A percentile compares a stretch with the other conserved stretches of the same genome.
phyloP scores from a whole-genome alignment of 1,284 basidiomycete genomes.

The Vanrija sp. region DNA sequence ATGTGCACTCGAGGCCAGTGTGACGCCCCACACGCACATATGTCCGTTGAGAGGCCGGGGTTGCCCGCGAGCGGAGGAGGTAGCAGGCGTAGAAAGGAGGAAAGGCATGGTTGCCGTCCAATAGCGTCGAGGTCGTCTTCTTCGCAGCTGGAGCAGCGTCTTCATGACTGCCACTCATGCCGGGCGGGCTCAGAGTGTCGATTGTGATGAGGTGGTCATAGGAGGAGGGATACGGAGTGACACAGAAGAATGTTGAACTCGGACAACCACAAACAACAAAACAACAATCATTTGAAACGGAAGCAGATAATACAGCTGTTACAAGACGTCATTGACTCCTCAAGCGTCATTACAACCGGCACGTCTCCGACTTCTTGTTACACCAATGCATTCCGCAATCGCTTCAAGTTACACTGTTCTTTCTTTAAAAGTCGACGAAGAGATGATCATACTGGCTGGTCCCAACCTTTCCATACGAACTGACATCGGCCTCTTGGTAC shows the following conservation, averaged over 20 bases:
- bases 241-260: too few species aligned
- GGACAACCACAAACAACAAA: too few species aligned
- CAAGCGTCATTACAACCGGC: too few species aligned
- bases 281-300: too few species aligned
- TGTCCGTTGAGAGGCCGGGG: conserved; percentile 56
- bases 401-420: neutral
- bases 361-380: neutral
- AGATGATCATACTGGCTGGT: conserved; percentile 48
- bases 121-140: conserved; percentile 45
- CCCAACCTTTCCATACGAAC: conserved; percentile 49
- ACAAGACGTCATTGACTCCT: neutral
- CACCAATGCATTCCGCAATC: neutral
- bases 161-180: too few species aligned
- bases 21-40: conserved; percentile 52
- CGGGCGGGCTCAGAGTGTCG: too few species aligned
- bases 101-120: conserved; percentile 57
- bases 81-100: conserved; percentile 86
- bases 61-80: conserved; percentile 66
- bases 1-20: neutral
- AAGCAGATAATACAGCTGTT: too few species aligned
- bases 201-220: too few species aligned
- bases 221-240: too few species aligned
- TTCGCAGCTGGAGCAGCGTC: neutral
- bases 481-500: conserved; percentile 50
- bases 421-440: conserved; percentile 45